Evolutionary conservation across 2,329 filamentous ascomycete genomes (phyloP).

Genomic region (Aureobasidium sp.): DNA sequence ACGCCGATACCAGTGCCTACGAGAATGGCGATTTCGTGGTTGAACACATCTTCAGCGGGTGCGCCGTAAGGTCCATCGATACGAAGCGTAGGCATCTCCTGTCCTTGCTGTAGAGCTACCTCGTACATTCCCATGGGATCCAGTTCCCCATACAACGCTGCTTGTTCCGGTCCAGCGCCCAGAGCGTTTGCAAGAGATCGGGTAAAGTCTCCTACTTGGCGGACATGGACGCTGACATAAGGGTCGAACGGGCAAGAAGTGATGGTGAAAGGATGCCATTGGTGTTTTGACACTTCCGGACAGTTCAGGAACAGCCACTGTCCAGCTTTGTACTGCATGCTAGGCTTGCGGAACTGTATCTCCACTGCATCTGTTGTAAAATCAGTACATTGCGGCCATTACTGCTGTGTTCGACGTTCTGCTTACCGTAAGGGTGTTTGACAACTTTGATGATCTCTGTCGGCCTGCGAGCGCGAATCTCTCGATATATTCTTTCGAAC

Average conservation of each 20-base stretch:
- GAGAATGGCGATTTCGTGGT: slow-evolving; percentile 79
- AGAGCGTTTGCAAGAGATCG: slow-evolving; percentile 86
- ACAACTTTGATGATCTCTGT: slow-evolving; percentile 92
- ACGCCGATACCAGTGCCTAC: slow-evolving; percentile 83
- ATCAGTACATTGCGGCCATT: slow-evolving; percentile 6
- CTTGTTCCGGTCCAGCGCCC: slow-evolving; percentile 80
- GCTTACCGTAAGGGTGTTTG: slow-evolving; percentile 82
- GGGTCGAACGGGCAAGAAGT: slow-evolving; percentile 95
- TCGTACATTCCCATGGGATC: slow-evolving; percentile 98
- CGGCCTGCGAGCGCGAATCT: slow-evolving; percentile 71
- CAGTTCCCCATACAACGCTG: slow-evolving; percentile 80
- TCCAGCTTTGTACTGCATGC: slow-evolving; percentile 95
- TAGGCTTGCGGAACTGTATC: slow-evolving; percentile 93
- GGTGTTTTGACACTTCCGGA: slow-evolving; percentile 74
- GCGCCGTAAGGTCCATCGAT: slow-evolving; percentile 96
- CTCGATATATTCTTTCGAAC: slow-evolving; percentile 79
- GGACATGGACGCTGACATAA: slow-evolving; percentile 88
- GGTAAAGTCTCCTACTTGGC: slow-evolving; percentile 95
- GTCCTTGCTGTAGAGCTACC: slow-evolving; percentile 84
- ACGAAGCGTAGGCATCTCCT: slow-evolving; percentile 80
- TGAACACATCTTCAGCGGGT: slow-evolving; percentile 93
- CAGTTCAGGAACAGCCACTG: slow-evolving; percentile 98
- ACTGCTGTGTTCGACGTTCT: not conserved
- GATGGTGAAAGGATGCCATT: slow-evolving; percentile 99
- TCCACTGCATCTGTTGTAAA: slow-evolving; percentile 68